phyloP scores from a whole-genome alignment of 208 protist species.

The Porcisia hertigi region DNA sequence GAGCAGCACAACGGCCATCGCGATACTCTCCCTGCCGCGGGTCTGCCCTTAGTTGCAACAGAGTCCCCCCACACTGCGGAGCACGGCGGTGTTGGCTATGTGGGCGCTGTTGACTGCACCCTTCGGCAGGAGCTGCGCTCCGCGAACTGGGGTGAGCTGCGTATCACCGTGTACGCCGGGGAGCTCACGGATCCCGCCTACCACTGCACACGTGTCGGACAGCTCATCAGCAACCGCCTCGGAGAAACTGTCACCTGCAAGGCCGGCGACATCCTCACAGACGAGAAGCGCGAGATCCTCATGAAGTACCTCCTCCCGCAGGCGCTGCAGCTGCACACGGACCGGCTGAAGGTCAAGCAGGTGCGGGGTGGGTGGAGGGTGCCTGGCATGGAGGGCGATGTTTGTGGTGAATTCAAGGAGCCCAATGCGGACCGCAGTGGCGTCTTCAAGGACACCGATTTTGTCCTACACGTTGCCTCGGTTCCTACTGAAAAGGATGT shows the following conservation, averaged over 20 bases:
- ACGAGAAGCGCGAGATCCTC: too few relatives aligned
- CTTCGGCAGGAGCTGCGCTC: conserved; percentile 15
- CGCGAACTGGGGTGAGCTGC: too few relatives aligned
- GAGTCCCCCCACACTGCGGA: background rate
- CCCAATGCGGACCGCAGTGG: conserved; percentile 33
- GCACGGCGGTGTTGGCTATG: background rate
- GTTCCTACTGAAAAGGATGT: conserved; percentile 15
- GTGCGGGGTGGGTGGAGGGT: too few relatives aligned
- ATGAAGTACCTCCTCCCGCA: too few relatives aligned
- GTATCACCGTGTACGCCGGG: conserved; percentile 34
- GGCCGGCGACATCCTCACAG: too few relatives aligned
- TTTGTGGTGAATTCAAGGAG: background rate
- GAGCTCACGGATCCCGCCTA: conserved; percentile 36
- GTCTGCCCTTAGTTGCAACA: conserved; percentile 10
- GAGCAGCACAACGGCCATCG: background rate
- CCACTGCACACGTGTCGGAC: conserved; percentile 45
- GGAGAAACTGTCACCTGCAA: too few relatives aligned
- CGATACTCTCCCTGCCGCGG: background rate
- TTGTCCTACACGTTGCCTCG: conserved; percentile 65
- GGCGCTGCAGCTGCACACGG: too few relatives aligned
- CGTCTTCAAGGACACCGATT: conserved; percentile 46
- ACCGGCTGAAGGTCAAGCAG: too few relatives aligned
- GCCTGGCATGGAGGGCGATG: too few relatives aligned
- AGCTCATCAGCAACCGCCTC: too few relatives aligned
- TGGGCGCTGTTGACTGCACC: background rate